Conservation (phyloP, 257 asterid species). For the Solanum arcanum region DNA sequence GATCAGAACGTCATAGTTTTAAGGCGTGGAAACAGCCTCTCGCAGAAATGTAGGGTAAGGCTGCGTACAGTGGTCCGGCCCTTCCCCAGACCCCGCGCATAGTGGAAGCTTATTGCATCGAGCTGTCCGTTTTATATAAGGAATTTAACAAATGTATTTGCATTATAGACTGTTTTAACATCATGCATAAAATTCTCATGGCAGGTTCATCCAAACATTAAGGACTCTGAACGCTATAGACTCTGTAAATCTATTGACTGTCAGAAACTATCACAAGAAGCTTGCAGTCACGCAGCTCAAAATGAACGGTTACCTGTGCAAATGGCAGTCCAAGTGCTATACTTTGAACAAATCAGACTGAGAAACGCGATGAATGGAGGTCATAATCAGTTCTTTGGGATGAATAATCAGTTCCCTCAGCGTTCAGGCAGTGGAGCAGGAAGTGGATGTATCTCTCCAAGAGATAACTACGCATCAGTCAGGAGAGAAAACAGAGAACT, state of each 20-base stretch:
- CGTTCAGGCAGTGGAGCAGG: slow-evolving; percentile 84
- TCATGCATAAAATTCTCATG: neutral
- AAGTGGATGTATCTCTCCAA: slow-evolving; percentile 87
- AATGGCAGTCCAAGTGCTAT: slow-evolving; percentile 91
- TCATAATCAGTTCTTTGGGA: slow-evolving; percentile 55
- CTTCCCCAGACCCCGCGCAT: neutral
- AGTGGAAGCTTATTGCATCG: neutral
- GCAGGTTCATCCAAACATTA: slow-evolving; percentile 90
- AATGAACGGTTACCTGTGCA: slow-evolving; percentile 90
- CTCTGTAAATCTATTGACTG: slow-evolving; percentile 84
- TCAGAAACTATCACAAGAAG: slow-evolving; percentile 87
- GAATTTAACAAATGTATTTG: neutral
- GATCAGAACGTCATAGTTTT: neutral
- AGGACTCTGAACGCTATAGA: slow-evolving; percentile 75
- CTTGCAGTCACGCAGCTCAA: slow-evolving; percentile 99
- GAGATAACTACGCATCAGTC: slow-evolving; percentile 94
- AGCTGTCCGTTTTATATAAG: neutral
- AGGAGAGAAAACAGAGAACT: slow-evolving; percentile 86
- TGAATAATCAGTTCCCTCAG: slow-evolving; percentile 53
- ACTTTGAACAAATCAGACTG: slow-evolving; percentile 83
- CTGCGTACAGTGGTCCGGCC: neutral
- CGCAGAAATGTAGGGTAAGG: neutral
- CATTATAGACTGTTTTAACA: neutral
- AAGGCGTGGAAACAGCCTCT: neutral
- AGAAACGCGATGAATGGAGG: slow-evolving; percentile 89